Evolutionary conservation across 2,329 filamentous ascomycete species (phyloP).

Genomic region (Ceratocystis destructans): DNA sequence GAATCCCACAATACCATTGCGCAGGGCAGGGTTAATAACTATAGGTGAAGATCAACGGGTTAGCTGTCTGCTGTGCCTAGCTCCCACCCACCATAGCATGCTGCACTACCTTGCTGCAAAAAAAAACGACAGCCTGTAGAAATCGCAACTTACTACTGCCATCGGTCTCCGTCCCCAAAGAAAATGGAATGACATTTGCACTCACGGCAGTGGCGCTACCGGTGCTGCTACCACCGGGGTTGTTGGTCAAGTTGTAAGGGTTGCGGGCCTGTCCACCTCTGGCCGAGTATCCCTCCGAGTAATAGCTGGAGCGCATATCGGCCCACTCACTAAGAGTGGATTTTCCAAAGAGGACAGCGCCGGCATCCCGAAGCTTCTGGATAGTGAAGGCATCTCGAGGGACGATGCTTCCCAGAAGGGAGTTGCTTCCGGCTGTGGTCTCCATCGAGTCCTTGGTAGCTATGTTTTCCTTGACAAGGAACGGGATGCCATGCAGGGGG

Average conservation of each 20-base stretch:
- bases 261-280: conserved; percentile 50
- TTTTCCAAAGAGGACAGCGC: conserved; percentile 58
- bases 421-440: conserved; percentile 58
- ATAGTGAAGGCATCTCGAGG: conserved; percentile 57
- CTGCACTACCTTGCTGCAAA: background rate
- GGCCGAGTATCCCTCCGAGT: conserved; percentile 53
- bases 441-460: conserved; percentile 55
- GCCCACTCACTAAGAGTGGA: conserved; percentile 62
- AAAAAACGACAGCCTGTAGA: no score
- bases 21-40: conserved; percentile 57
- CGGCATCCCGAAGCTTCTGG: conserved; percentile 45
- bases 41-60: background rate
- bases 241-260: conserved; percentile 54
- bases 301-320: conserved; percentile 52
- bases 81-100: background rate
- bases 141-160: conserved; percentile 36
- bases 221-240: conserved; percentile 55
- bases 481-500: conserved; percentile 61
- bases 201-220: conserved; percentile 52
- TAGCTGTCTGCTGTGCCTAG: background rate
- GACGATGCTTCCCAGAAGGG: conserved; percentile 50
- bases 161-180: conserved; percentile 62
- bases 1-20: conserved; percentile 56
- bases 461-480: conserved; percentile 62
- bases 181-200: conserved; percentile 48